Percentiles rank a stretch among this genome's conserved stretches.
Evolutionary conservation across 768 basidiomycete genomes (phyloP).

Genomic region (Phaffia tasmanica): DNA sequence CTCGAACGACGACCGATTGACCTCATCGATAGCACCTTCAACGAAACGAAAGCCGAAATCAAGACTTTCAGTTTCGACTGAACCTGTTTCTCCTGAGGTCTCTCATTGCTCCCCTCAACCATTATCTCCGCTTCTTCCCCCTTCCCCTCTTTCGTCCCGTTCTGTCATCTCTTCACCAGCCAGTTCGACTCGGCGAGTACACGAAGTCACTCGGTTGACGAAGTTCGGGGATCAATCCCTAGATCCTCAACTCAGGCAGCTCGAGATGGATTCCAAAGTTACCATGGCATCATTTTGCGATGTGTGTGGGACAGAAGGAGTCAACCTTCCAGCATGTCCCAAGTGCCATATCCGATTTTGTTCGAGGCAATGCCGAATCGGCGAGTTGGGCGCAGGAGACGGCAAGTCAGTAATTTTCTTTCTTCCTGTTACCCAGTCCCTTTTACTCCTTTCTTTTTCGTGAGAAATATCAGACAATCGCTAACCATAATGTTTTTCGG

Average conservation of each 20-base stretch:
- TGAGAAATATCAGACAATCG: neutral
- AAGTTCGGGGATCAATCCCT: slow-evolving; percentile 22
- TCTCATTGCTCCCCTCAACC: neutral
- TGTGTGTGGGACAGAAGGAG: slow-evolving; percentile 21
- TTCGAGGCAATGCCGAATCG: slow-evolving; percentile 18
- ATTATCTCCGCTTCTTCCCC: neutral
- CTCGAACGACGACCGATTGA: neutral
- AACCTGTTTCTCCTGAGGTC: neutral
- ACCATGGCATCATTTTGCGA: slow-evolving; percentile 10
- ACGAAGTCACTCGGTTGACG: neutral
- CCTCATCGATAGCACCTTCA: neutral
- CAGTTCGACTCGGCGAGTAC: neutral
- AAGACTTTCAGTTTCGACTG: neutral
- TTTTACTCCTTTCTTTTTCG: neutral
- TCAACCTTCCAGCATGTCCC: slow-evolving; percentile 24
- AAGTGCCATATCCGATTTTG: slow-evolving; percentile 18
- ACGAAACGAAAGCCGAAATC: neutral
- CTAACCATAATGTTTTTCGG: too few species aligned
- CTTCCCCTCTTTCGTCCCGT: neutral
- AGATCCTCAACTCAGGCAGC: slow-evolving; percentile 24
- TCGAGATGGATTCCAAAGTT: slow-evolving; percentile 23
- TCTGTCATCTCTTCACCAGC: neutral
- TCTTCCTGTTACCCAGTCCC: too few species aligned
- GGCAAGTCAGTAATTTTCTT: slow-evolving; percentile 18
- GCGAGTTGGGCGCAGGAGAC: slow-evolving; percentile 17